Conservation (phyloP, 768 basidiomycete species). For the Amanita muscaria region DNA sequence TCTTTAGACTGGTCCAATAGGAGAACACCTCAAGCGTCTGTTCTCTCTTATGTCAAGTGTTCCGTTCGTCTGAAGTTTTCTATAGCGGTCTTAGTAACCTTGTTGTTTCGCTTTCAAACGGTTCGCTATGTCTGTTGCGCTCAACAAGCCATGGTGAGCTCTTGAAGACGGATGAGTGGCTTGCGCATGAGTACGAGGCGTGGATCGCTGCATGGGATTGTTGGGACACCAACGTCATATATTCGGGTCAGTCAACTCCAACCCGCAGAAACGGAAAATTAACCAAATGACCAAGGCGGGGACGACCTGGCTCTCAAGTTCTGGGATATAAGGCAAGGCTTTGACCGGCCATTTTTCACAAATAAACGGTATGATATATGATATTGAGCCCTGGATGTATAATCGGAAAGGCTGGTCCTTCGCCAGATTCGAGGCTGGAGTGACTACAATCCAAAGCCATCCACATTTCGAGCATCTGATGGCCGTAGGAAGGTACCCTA, state of each 20-base stretch:
- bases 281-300: slow-evolving; percentile 48
- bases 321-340: slow-evolving; percentile 79
- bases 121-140: slow-evolving; percentile 54
- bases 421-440: slow-evolving; percentile 86
- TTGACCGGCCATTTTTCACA: slow-evolving; percentile 47
- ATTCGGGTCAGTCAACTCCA: slow-evolving; percentile 52
- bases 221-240: slow-evolving; percentile 73
- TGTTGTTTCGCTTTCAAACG: slow-evolving; percentile 78
- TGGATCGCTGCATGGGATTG: slow-evolving; percentile 92
- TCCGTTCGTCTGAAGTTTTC: neutral
- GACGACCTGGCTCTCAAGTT: slow-evolving; percentile 86
- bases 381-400: too few relatives aligned
- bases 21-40: slow-evolving; percentile 39
- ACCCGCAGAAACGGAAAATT: neutral
- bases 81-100: slow-evolving; percentile 46
- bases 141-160: slow-evolving; percentile 39
- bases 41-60: neutral
- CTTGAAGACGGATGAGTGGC: slow-evolving; percentile 51
- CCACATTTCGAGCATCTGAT: slow-evolving; percentile 72
- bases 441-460: slow-evolving; percentile 84
- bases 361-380: slow-evolving; percentile 54
- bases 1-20: slow-evolving; percentile 92
- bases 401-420: too few relatives aligned
- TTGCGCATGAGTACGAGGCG: slow-evolving; percentile 88
- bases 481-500: slow-evolving; percentile 77